Conservation (phyloP, 2,329 filamentous ascomycete genomes). For the Elsinoe perseae region DNA sequence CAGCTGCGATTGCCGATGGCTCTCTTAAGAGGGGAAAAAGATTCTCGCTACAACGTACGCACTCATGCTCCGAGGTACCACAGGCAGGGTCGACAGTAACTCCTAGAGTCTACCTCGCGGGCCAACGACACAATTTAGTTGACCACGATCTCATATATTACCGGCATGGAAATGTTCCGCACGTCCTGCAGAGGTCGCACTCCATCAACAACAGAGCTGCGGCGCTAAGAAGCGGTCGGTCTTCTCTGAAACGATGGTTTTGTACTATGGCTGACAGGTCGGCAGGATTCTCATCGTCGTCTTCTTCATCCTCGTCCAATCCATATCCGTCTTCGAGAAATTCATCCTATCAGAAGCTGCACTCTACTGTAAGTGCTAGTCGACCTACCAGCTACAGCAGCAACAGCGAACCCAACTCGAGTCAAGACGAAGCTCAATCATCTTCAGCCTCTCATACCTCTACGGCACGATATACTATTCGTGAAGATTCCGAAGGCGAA, state of each 20-base stretch:
- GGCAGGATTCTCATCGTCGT: not conserved
- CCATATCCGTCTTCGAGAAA: not conserved
- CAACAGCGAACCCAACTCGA: not conserved
- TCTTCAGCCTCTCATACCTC: not conserved
- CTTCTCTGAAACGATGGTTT: not conserved
- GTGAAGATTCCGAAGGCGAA: not conserved
- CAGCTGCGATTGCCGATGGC: not conserved
- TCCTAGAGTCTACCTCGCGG: not conserved
- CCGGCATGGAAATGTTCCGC: conserved; percentile 3
- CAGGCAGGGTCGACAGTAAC: not conserved
- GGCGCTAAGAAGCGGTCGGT: not conserved
- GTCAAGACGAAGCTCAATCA: not conserved
- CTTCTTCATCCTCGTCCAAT: not conserved
- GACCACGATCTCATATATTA: conserved; percentile 4
- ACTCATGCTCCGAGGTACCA: conserved; percentile 2
- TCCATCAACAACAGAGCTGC: not conserved
- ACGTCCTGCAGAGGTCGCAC: not conserved
- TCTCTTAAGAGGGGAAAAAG: not conserved
- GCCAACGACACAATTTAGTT: not conserved
- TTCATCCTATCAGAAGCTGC: not conserved
- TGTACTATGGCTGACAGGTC: not conserved
- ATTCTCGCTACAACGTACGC: not conserved
- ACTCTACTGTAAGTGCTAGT: not conserved
- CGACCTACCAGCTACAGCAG: not conserved
- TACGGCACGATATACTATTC: not conserved